Base-by-base conservation (phyloP, 176 grass and related monocot genomes). In the Rhynchospora breviuscula region DNA sequence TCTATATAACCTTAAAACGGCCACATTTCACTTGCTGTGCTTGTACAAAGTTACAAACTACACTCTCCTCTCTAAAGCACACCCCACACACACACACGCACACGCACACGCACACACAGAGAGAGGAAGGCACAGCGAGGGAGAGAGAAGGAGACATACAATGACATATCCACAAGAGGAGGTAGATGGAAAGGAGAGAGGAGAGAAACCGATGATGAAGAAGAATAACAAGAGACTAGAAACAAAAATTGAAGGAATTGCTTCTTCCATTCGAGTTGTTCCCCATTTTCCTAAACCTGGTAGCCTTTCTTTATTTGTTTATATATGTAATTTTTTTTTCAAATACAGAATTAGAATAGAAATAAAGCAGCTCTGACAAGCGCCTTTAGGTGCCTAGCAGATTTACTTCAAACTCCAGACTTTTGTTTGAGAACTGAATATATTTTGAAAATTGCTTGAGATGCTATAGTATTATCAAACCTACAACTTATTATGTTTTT, bases 221-320 rank as follows among this genome's bases (percentile, higher is more conserved):
- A 88, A 84, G 59, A 75, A 60, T 52, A 61, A 67, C 47, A 73
- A 89, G 81, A 79, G 49, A 73, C 44, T 81, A 9, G 87, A 89
- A 15, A 47, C 79, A 10, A 80, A 68, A 73, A 60, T 80, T 59
- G 54, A 83, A 76, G 77, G 56, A 76, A 89, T 89, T 85, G 76
- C 87, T 64, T 89, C 87, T 53, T 74, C 87, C 43, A 89, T 89
- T 66, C 84, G 87, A 31, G 87, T 89, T 8, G 87, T 89, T 80
- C 87, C 87, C 58, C 69, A 89, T 65, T 89, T 89, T 31, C 87
- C 87, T 19, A 89, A 89, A 81, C 87, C 77, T 75, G 87, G 87
- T 89, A 76, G 14, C 22, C 44, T 68, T 29, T 15, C 67, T 10
- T 82, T 40, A 31, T 44, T 33, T 21, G 48, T 29, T 48, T 81